phyloP scores from a whole-genome alignment of 2,329 filamentous ascomycete species.

The Pseudomassariella vexata region DNA sequence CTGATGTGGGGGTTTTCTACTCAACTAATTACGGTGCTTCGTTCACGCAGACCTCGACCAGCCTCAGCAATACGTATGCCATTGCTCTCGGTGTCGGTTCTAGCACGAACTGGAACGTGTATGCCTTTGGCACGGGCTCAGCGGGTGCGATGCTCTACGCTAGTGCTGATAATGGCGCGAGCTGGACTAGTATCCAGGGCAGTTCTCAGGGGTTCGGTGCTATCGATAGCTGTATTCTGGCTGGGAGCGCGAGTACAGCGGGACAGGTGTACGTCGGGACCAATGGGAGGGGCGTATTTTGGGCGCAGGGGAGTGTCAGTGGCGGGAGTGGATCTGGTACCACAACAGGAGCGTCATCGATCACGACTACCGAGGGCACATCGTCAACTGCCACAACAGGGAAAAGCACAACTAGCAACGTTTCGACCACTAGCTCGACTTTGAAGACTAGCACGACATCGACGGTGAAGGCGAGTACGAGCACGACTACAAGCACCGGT shows the following conservation, averaged over 20 bases:
- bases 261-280: slow-evolving; percentile 44
- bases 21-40: slow-evolving; percentile 44
- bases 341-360: slow-evolving; percentile 2
- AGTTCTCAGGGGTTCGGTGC: slow-evolving; percentile 35
- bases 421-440: slow-evolving; percentile 1
- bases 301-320: slow-evolving; percentile 19
- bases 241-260: slow-evolving; percentile 38
- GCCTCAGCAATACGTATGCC: slow-evolving; percentile 32
- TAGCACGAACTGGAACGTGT: slow-evolving; percentile 36
- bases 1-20: slow-evolving; percentile 47
- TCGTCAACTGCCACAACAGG: background rate
- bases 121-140: slow-evolving; percentile 38
- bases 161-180: slow-evolving; percentile 33
- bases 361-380: background rate
- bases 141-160: slow-evolving; percentile 38
- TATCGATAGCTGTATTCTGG: slow-evolving; percentile 31
- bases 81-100: slow-evolving; percentile 37
- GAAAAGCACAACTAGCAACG: background rate
- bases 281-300: slow-evolving; percentile 42
- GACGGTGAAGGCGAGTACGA: slow-evolving; percentile 3
- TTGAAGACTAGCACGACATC: background rate
- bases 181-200: slow-evolving; percentile 43
- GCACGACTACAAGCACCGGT: background rate
- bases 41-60: slow-evolving; percentile 33
- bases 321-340: slow-evolving; percentile 12